phyloP scores from a whole-genome alignment of 139 green algal species.

The Prasinococcaceae sp. region DNA sequence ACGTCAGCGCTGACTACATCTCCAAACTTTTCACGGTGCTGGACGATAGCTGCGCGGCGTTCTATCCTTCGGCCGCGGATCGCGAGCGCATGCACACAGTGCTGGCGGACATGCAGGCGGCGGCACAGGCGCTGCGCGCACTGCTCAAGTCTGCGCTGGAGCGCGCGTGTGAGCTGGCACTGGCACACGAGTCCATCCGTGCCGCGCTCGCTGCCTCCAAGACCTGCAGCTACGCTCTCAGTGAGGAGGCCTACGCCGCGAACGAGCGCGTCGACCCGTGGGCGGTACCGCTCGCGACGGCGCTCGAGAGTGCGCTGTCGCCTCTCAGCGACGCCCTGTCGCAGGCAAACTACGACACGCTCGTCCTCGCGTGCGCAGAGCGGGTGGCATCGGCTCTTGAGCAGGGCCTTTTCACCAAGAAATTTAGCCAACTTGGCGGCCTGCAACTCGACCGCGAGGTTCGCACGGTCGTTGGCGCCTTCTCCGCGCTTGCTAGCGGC shows the following conservation, averaged over 20 bases:
- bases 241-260: constrained; percentile 51
- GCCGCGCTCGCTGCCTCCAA: not conserved
- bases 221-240: constrained; percentile 49
- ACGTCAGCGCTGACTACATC: constrained; percentile 31
- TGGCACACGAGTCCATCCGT: not conserved
- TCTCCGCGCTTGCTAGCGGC: constrained; percentile 52
- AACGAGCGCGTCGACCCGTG: constrained; percentile 51
- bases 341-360: constrained; percentile 48
- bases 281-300: constrained; percentile 37
- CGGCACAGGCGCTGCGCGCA: not conserved
- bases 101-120: not conserved
- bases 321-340: constrained; percentile 43
- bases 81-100: not conserved
- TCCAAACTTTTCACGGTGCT: constrained; percentile 67
- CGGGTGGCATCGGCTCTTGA: no score
- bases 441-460: constrained; percentile 80
- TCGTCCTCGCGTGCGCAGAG: no score
- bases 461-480: constrained; percentile 41
- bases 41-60: constrained; percentile 31
- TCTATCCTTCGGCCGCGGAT: not conserved
- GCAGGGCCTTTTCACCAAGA: no score
- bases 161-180: not conserved
- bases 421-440: constrained; percentile 86
- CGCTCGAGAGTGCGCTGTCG: constrained; percentile 48
- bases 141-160: not conserved